A percentile compares a stretch with the other conserved stretches of the same genome.
phyloP scores from a whole-genome alignment of 1,139 yeast species.

The Kodamaea derodonti region DNA sequence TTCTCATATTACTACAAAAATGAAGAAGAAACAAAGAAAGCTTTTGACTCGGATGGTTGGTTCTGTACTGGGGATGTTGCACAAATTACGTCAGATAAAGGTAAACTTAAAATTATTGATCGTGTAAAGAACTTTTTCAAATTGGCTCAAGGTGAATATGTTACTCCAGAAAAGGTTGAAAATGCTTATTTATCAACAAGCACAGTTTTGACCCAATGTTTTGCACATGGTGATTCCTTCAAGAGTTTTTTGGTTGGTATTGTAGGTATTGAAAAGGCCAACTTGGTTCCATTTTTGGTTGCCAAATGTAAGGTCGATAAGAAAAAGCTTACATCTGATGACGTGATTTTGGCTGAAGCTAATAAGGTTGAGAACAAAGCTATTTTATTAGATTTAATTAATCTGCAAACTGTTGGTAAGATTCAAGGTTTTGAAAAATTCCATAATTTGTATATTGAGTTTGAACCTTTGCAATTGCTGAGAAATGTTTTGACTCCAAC shows the following conservation, averaged over 20 bases:
- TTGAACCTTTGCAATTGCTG: constrained; percentile 23
- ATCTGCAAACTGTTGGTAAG: constrained; percentile 8
- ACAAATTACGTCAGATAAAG: constrained; percentile 13
- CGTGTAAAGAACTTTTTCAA: constrained; percentile 28
- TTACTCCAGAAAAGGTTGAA: constrained; percentile 25
- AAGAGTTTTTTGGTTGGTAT: constrained; percentile 20
- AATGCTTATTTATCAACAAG: constrained; percentile 18
- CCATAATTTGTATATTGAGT: constrained; percentile 21
- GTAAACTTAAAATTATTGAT: constrained; percentile 21
- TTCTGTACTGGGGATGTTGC: constrained; percentile 27
- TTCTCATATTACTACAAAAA: constrained; percentile 23
- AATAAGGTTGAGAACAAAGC: constrained; percentile 12
- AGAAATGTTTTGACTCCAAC: constrained; percentile 25
- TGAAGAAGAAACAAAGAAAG: constrained; percentile 20
- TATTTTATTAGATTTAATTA: constrained; percentile 10
- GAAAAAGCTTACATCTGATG: constrained; percentile 14
- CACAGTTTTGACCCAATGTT: constrained; percentile 18
- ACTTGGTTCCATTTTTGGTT: constrained; percentile 15
- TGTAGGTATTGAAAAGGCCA: constrained; percentile 19
- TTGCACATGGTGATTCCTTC: constrained; percentile 21
- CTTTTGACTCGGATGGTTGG: constrained; percentile 23
- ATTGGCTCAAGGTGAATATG: constrained; percentile 27
- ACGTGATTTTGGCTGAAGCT: constrained; percentile 12
- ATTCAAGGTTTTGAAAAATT: constrained; percentile 23
- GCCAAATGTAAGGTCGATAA: constrained; percentile 13